Evolutionary conservation across 805 yeast species (phyloP), one percentile per base, ranked within the genome.

Genomic region (Metschnikowia proteae): DNA sequence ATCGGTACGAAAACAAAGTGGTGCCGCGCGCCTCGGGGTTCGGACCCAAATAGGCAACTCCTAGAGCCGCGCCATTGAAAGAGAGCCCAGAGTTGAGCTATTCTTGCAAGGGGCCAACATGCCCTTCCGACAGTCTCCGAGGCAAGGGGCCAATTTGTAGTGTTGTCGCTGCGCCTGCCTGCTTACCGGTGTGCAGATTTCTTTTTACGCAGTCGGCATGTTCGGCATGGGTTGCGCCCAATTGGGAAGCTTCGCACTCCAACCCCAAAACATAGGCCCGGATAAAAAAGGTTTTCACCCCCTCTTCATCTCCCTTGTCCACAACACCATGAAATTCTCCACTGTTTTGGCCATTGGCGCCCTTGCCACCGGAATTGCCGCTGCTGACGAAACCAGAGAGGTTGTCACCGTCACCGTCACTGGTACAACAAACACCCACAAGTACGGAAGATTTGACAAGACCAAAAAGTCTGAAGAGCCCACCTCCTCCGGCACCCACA

Each of bases 391-490:
- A 29, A 40, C 55, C 27, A 48, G 46, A 37, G 55, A 52, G 33
- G 44, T 50, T 26, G 58, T 52, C 27, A 56, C 60, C 34, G 55
- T 53, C 38, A 53, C 56, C 39, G 52, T 56, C 30, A 52, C 51
- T 30, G 60, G 60, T 2, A 32, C 53, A 29, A 52, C 59, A 37
- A 41, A 52, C 45, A 59, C 64, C 47, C 64, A 59, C 52, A 53
- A 45, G 38, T 55, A 52, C 45, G 64, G 64, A 9, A 52, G 60
- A 47, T 60, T 60, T 41, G 58, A 60, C 60, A 59, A 60, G 51
- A 60, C 62, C 50, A 49, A 52, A 53, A 37, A 38, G 28, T 36
- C 43, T 6, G 38, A 57, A 5, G 46, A 51, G 4, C 33, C 57
- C 11, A 40, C 55, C 11, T 31, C 48, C 7, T 45, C 58, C 6